Conservation (phyloP, 164 flowering plant genomes). For the Annona squamosa region DNA sequence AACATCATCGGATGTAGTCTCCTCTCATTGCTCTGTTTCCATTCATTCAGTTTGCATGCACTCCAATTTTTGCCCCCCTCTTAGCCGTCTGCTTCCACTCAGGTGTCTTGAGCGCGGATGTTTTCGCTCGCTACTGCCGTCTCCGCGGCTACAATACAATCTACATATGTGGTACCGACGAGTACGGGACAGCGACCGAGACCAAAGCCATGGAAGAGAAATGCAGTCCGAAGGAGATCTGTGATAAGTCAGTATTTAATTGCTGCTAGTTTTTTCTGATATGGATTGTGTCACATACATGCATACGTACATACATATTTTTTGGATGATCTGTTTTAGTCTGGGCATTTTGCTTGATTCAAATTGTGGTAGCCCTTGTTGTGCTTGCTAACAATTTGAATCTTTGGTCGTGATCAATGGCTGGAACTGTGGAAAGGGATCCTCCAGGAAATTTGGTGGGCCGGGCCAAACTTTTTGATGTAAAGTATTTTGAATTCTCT, state of each 20-base stretch:
- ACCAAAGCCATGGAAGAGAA: constrained; percentile 84
- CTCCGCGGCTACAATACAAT: constrained; percentile 61
- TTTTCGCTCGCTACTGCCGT: constrained; percentile 78
- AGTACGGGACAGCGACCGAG: constrained; percentile 88
- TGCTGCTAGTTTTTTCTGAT: neutral
- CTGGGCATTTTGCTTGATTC: neutral
- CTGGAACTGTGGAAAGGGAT: neutral
- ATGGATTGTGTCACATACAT: neutral
- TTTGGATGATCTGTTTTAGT: neutral
- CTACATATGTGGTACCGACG: constrained; percentile 84
- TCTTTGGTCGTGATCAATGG: neutral
- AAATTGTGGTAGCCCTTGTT: neutral
- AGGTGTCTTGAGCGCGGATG: constrained; percentile 91
- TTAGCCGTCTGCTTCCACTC: neutral
- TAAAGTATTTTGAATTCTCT: neutral
- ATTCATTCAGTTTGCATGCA: neutral
- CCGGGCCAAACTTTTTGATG: neutral
- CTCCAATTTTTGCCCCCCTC: neutral
- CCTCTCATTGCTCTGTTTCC: constrained; percentile 2
- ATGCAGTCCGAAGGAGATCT: constrained; percentile 61
- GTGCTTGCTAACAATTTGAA: neutral
- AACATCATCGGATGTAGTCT: constrained; percentile 15
- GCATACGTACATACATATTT: neutral
- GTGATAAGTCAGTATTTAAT: constrained; percentile 58
- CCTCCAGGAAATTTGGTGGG: neutral